A percentile compares a stretch with the other conserved stretches of the same genome.
Conservation (phyloP, 2,329 filamentous ascomycete genomes). For the Ceratocystis harringtonii region DNA sequence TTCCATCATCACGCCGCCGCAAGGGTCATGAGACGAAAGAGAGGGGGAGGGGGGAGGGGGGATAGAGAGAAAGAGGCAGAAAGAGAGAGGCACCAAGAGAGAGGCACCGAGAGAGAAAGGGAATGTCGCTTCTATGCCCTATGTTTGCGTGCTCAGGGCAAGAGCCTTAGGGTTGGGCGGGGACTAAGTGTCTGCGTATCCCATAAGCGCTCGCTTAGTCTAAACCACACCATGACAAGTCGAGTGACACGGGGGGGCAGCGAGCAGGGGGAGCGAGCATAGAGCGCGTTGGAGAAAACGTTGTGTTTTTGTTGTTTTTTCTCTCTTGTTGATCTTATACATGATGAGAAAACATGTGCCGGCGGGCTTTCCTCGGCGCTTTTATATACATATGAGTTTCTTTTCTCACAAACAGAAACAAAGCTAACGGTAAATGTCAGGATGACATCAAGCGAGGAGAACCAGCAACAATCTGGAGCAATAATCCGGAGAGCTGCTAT, state of each 20-base stretch:
- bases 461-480: too few relatives aligned
- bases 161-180: neutral
- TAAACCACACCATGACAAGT: neutral
- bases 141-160: neutral
- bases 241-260: conserved; percentile 1
- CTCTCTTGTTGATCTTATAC: too few relatives aligned
- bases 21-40: neutral
- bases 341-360: neutral
- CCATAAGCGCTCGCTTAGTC: neutral
- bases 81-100: too few relatives aligned
- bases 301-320: neutral
- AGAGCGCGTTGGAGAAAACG: neutral
- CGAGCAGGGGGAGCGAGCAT: neutral
- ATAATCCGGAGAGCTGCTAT: too few relatives aligned
- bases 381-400: neutral
- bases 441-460: neutral
- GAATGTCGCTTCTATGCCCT: neutral
- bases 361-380: conserved; percentile 2
- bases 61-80: too few relatives aligned
- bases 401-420: neutral
- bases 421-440: neutral
- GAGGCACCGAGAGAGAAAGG: neutral
- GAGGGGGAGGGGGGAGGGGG: too few relatives aligned
- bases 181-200: neutral
- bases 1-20: neutral